Evolutionary conservation across 2,329 filamentous ascomycete species (phyloP), one percentile per base, ranked within the genome.

Genomic region (Ampelomyces quisqualis): DNA sequence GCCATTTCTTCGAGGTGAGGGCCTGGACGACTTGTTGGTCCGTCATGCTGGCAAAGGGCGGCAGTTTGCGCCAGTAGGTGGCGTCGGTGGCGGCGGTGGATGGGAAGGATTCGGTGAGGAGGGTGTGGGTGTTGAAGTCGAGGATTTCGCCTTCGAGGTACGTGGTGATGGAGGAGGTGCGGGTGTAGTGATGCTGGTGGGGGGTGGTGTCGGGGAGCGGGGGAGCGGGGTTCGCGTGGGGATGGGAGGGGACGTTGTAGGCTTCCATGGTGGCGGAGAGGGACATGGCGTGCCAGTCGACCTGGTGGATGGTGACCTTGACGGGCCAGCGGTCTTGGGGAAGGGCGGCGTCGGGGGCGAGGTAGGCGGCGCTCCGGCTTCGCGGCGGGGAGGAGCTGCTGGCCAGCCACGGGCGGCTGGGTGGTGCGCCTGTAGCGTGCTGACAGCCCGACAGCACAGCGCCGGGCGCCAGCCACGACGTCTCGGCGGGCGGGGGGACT

Each of bases 111-210:
- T 74, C 70, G 8, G 76, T 79, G 35, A 77, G 68, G 51, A 86
- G 70, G 33, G 69, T 73, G 58, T 76, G 68, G 4, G 63, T 70
- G 29, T 60, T 61, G 53, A 77, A 80, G 59, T 86, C 82, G 46
- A 86, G 78, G 45, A 86, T 84, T 58, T 86, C 82, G 39, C 82
- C 82, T 70, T 85, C 82, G 30, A 85, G 73, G 57, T 81, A 85
- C 2, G 81, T 85, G 11, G 79, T 79, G 41, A 85, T 85, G 7
- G 62, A 71, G 50, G 61, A 71, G 44, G 62, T 71, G 55, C 57
- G 64, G 4, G 59, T 60, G 45, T 51, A 55, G 3, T 55, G 51
- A 5, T 43, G 42, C 2, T 55, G 51, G 5, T 43, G 42, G 3
- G 48, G 14, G 10, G 39, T 20, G 7, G 36, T 28, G 28, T 18